Evolutionary conservation across 1,284 basidiomycete genomes (phyloP).

Genomic region (Volvariella volvacea): DNA sequence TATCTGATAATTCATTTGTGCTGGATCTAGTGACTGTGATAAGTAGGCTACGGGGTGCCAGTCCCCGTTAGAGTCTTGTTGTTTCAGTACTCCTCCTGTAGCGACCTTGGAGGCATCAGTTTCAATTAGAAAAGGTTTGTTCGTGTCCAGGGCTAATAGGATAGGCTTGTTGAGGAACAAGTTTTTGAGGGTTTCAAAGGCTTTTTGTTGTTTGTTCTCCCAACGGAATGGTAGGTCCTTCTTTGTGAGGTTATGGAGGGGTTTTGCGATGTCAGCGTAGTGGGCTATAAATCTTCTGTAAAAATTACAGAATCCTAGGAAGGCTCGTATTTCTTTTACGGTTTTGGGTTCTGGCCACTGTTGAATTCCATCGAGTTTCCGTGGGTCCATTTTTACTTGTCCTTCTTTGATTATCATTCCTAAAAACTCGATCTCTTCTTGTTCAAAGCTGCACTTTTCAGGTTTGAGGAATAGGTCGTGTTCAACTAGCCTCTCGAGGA

Average conservation of each 20-base stretch:
- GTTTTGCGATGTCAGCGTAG: constrained; percentile 20
- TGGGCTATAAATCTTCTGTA: constrained; percentile 33
- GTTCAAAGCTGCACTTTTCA: constrained; percentile 23
- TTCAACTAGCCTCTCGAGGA: constrained; percentile 9
- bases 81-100: constrained; percentile 20
- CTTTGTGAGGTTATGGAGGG: constrained; percentile 13
- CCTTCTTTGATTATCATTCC: constrained; percentile 18
- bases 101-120: constrained; percentile 21
- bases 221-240: constrained; percentile 14
- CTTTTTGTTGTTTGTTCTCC: constrained; percentile 10
- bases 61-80: constrained; percentile 13
- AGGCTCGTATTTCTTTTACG: constrained; percentile 17
- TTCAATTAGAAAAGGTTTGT: constrained; percentile 18
- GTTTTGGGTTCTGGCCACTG: constrained; percentile 21
- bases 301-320: constrained; percentile 27
- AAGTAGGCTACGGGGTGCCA: constrained; percentile 18
- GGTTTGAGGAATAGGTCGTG: constrained; percentile 18
- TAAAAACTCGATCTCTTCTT: constrained; percentile 20
- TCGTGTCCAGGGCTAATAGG: constrained; percentile 12
- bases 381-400: constrained; percentile 20
- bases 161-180: constrained; percentile 15
- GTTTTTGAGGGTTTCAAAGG: constrained; percentile 17
- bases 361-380: constrained; percentile 19
- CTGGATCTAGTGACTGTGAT: constrained; percentile 15
- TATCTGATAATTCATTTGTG: constrained; percentile 36